Percentiles rank a stretch among this genome's conserved stretches.
Evolutionary conservation across 441 rosid genomes (phyloP).

Genomic region (Erysimum pusillum): DNA sequence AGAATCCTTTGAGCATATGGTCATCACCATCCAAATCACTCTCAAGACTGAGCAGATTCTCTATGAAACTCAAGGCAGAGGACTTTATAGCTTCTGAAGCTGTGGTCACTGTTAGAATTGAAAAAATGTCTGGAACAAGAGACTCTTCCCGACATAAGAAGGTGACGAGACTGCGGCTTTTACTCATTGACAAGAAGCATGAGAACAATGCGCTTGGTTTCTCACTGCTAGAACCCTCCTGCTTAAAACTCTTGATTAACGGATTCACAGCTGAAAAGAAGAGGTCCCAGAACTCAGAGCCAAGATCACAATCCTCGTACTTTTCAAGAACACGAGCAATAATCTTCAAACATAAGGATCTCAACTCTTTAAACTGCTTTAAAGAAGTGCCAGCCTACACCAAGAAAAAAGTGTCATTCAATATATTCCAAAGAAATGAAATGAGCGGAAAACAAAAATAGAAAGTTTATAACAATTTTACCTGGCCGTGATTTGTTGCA

Average conservation of each 20-base stretch:
- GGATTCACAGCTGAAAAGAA: slow-evolving; percentile 81
- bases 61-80: slow-evolving; percentile 70
- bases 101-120: slow-evolving; percentile 69
- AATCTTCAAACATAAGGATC: slow-evolving; percentile 85
- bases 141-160: slow-evolving; percentile 69
- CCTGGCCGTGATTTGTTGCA: slow-evolving; percentile 52
- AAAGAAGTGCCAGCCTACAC: slow-evolving; percentile 62
- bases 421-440: not conserved
- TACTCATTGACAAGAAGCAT: slow-evolving; percentile 93
- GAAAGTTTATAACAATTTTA: slow-evolving; percentile 47
- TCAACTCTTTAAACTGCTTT: slow-evolving; percentile 80
- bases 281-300: slow-evolving; percentile 81
- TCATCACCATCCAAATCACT: slow-evolving; percentile 63
- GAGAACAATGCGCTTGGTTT: slow-evolving; percentile 90
- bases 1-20: slow-evolving; percentile 53
- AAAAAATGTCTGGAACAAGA: slow-evolving; percentile 78
- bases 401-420: slow-evolving; percentile 4
- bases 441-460: not conserved
- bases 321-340: slow-evolving; percentile 73
- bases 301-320: slow-evolving; percentile 83
- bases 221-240: slow-evolving; percentile 93
- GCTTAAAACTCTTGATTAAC: slow-evolving; percentile 79
- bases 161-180: slow-evolving; percentile 66
- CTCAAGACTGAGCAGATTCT: slow-evolving; percentile 82
- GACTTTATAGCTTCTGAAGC: slow-evolving; percentile 83